These are phyloP conservation scores for Plantago elongata DNA, from an alignment of 257 asterid genomes.

Conservation along the genomic window DNA sequence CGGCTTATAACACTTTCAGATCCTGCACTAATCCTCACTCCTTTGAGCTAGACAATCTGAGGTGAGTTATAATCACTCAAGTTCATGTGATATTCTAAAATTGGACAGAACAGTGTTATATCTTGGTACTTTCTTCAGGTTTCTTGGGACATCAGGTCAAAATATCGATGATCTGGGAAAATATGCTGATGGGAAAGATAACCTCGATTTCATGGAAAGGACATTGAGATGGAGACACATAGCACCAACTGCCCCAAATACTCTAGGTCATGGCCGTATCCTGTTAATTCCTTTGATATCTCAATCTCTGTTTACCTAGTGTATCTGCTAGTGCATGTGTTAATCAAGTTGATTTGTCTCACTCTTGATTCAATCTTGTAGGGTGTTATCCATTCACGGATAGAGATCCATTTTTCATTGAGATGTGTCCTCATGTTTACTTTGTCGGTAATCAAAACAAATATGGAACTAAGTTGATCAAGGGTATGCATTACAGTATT, in stretches of 20 bases:
- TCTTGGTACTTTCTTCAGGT: conserved; percentile 41
- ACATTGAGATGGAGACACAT: conserved; percentile 95
- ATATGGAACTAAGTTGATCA: conserved; percentile 50
- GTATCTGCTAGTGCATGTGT: conserved; percentile 1
- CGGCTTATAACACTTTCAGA: conserved; percentile 85
- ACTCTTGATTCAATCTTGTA: conserved; percentile 29
- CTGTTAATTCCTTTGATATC: conserved; percentile 9
- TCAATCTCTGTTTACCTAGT: background rate
- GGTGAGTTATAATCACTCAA: conserved; percentile 37
- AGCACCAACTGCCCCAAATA: conserved; percentile 95
- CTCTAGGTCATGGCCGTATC: conserved; percentile 59
- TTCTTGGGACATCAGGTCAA: conserved; percentile 96
- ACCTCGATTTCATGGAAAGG: conserved; percentile 79
- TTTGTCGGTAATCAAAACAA: conserved; percentile 86
- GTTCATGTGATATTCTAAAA: conserved; percentile 6
- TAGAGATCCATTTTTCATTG: conserved; percentile 88
- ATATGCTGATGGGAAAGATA: conserved; percentile 67
- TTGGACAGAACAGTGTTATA: conserved; percentile 2
- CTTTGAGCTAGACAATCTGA: conserved; percentile 80
- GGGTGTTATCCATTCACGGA: conserved; percentile 98
- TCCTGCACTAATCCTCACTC: conserved; percentile 94
- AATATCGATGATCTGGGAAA: conserved; percentile 82
- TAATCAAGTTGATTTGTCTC: background rate
- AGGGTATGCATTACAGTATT: conserved; percentile 44
- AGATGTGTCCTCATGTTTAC: conserved; percentile 92